These are phyloP conservation scores for Aspergillus pseudotamarii DNA, from an alignment of 2,329 filamentous ascomycete species.

Conservation along the genomic window DNA sequence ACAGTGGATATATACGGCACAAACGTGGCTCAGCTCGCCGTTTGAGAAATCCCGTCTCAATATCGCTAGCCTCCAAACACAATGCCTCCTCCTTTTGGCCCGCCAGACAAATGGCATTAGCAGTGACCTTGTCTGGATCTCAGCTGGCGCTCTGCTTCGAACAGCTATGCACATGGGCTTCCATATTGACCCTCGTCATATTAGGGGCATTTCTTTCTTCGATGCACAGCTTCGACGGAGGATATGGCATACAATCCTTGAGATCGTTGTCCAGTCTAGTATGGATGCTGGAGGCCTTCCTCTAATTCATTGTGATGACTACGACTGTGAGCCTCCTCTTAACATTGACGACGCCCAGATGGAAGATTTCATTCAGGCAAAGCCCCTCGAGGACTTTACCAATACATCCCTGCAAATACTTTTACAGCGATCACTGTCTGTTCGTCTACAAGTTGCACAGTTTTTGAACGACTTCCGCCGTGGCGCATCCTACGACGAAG, in stretches of 20 bases:
- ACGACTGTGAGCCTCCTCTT: constrained; percentile 17
- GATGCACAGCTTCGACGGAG: constrained; percentile 32
- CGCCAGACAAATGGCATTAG: constrained; percentile 35
- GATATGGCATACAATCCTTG: constrained; percentile 34
- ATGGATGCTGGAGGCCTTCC: constrained; percentile 25
- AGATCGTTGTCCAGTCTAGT: constrained; percentile 30
- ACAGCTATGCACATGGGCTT: constrained; percentile 37
- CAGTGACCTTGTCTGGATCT: constrained; percentile 38
- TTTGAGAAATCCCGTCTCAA: constrained; percentile 30
- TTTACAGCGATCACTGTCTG: background rate
- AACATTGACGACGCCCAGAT: background rate
- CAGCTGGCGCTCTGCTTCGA: constrained; percentile 33
- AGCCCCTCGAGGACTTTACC: background rate
- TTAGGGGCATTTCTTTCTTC: constrained; percentile 7
- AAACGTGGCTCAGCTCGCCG: constrained; percentile 18
- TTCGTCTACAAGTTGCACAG: background rate
- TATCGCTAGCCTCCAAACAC: constrained; percentile 30
- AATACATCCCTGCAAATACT: background rate
- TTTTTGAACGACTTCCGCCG: background rate
- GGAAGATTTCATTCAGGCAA: background rate
- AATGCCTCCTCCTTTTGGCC: constrained; percentile 38
- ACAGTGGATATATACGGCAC: constrained; percentile 12
- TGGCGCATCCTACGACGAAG: background rate
- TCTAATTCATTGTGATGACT: constrained; percentile 18
- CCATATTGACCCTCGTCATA: constrained; percentile 33